Evolutionary conservation across 2,329 filamentous ascomycete genomes (phyloP), one percentile per base, ranked within the genome.

Genomic region (Colletotrichum sp.): DNA sequence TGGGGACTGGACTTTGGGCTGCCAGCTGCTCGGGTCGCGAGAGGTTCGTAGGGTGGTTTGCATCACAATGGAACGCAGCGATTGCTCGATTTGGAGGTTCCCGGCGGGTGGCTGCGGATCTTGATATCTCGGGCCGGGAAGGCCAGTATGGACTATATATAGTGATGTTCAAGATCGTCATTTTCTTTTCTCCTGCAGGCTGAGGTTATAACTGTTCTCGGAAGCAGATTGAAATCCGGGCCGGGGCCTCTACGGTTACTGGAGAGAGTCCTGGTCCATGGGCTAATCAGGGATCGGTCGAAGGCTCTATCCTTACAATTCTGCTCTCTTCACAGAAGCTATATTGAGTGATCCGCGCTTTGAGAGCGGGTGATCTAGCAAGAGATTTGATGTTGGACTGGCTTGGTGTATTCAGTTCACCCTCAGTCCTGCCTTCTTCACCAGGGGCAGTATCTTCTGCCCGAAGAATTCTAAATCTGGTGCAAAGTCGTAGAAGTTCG

Each of bases 401-500:
- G 10, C 10, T 21, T 48, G 43, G 4, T 1, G 4, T 48, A 21
- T 21, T 74, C 36, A 66, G 6, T 60, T 38, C 2, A 61, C 21
- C 18, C 48, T 18, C 10, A 74, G 6, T 6, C 52, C 52, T 26
- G 61, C 26, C 3, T 66, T 15, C 8, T 62, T 71, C 6, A 30
- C 16, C 16, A 75, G 15, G 5, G 48, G 32, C 8, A 70, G 9
- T 8, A 65, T 70, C 66, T 65, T 65, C 8, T 24, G 21, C 1
- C 43, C 71, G n/a, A 70, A 73, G 16, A 48, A 58, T 2, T 64
- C 38, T 2, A 69, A 1, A n/a, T 73, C 70, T 12, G 66, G 71
- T 3, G 58, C 71, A 24, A 73, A 73, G 5, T 70, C 66, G 58
- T 70, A 70, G 16, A 73, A 73, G 26, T 70, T 73, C 21, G 66